Base-by-base conservation (phyloP, 2,329 filamentous ascomycete genomes). In the Fusarium incarnatum region DNA sequence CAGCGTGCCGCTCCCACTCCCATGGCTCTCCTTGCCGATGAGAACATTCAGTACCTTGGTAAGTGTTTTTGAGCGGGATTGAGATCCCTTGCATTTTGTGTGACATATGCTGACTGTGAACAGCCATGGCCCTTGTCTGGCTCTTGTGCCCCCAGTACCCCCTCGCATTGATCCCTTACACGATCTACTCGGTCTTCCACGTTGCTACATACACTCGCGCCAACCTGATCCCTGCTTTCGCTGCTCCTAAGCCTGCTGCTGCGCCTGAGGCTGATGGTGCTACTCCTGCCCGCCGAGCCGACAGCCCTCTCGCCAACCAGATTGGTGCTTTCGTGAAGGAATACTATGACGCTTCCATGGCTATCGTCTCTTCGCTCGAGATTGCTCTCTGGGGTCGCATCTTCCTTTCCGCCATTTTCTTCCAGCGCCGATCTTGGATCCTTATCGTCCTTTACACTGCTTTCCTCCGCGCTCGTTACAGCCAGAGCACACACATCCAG, bases 21-120 rank as follows among this genome's bases (percentile, higher is more conserved):
- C 50, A 57, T 95, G 63, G 87, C 90, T 67, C 84, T 97, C 72
- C 85, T 91, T 60, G 86, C 89, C 15, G 96, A 99, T 80, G 96
- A 99, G 87, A 99, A 99, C 81, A 93, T 99, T 55, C 96, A 98
- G 83, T 99, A 99, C 80, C 87, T 99, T 67, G 86, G 96, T 98
- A 87, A 79, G 94, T 73, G 44, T 28, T 48, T 45, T 7, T 15
- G 10, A 8, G 9, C 12, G 30, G 25, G 25, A 58, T 44, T 25
- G 32, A 34, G 37, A 53, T 40, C 41, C 20, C 12, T 27, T 34
- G 13, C 10, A 22, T 42, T 34, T 20, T 25, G 18, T 18, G 22
- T 27, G 40, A 46, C 34, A 4, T 9, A 37, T n/a, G 30, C 68
- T 71, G 37, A 71, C 47, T 9, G 9, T 30, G 59, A 69, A 32